Percentiles rank a stretch among this genome's conserved stretches.
Conservation (phyloP, 2,329 filamentous ascomycete genomes). For the Penicillium expansum region DNA sequence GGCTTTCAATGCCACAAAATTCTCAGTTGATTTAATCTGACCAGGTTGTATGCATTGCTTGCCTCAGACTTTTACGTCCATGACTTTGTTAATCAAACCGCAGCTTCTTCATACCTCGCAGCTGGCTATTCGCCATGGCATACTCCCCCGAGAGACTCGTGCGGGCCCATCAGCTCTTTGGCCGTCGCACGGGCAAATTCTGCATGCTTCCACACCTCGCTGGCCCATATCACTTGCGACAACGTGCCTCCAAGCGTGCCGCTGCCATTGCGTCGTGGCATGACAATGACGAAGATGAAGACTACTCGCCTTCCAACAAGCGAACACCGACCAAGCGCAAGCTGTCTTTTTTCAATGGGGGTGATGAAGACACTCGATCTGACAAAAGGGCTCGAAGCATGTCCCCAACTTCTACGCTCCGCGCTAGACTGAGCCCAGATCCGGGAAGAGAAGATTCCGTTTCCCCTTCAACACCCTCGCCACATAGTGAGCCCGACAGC, state of each 20-base stretch:
- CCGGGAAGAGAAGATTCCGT: neutral
- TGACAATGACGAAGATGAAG: slow-evolving; percentile 37
- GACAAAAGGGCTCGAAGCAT: neutral
- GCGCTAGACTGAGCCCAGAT: neutral
- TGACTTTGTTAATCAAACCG: neutral
- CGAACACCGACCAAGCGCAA: slow-evolving; percentile 4
- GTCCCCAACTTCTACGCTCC: neutral
- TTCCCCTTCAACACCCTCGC: neutral
- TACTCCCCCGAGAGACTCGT: neutral
- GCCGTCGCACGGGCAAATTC: neutral
- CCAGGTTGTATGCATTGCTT: neutral
- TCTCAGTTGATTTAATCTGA: neutral
- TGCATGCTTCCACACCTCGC: neutral
- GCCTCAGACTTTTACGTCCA: neutral
- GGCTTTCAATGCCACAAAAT: neutral
- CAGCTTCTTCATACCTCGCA: neutral
- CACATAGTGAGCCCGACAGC: neutral
- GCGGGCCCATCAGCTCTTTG: neutral
- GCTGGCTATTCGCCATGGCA: neutral
- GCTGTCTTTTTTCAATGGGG: neutral
- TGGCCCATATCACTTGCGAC: neutral
- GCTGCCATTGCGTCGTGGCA: neutral
- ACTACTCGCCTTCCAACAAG: slow-evolving; percentile 30
- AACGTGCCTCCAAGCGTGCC: neutral
- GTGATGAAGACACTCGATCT: neutral